Evolutionary conservation across 257 asterid species (phyloP), one percentile per base, ranked within the genome.

Genomic region (Verbascum thapsus): DNA sequence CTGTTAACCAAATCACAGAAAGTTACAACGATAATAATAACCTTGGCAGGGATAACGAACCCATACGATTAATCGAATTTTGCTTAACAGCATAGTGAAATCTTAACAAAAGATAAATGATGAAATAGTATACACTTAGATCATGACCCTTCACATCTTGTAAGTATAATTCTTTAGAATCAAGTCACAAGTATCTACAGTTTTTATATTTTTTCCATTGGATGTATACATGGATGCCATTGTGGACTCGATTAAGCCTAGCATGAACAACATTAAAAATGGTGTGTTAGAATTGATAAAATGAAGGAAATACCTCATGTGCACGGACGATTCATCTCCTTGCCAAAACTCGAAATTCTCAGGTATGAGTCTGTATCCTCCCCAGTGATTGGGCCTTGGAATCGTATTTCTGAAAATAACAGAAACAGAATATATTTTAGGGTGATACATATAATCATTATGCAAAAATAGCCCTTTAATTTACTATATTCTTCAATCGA

Each of bases 261-360:
- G 11, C 11, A 45, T 7, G 3, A 10, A 5, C 15, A 10, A 30
- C 63, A 11, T 39, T 9, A 30, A 34, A 26, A 26, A 44, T 23
- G 18, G 40, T 23, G 40, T 23, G 70, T 53, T 12, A n/a, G 42
- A 61, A 22, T 6, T 30, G 59, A 6, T 13, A 45, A 62, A 7
- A 52, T 9, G 39, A 41, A 42, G 17, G 42, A 38, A 43, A 7
- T 34, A 74, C 79, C 64, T 74, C 22, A 63, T 18, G 37, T 73
- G 74, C 13, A 68, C 63, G 3, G 67, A 68, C 3, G 78, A 73
- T 62, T 73, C 78, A 38, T 73, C 78, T 61, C 95, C 95, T 72
- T 83, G 85, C 95, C 95, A 86, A 75, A 83, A 86, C 80, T 83
- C 88, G 17, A 83, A 86, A 22, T 63, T 65, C 67, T 81, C 79